Conservation (phyloP, 495 filamentous ascomycete species). For the Daldinia loculata region DNA sequence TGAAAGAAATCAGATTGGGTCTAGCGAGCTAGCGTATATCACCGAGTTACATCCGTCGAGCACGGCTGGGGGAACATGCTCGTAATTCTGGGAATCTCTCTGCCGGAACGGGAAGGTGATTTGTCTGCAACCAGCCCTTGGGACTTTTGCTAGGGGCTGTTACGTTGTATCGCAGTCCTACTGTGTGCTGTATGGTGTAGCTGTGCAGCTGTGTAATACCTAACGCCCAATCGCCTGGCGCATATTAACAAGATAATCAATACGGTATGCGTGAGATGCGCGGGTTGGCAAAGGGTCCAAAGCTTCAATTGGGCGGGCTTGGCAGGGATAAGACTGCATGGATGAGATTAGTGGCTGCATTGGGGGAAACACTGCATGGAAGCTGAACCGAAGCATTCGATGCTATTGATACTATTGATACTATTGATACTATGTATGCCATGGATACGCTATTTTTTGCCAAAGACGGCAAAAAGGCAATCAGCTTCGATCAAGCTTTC, state of each 20-base stretch:
- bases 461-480: background rate
- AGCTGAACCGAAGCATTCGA: constrained; percentile 34
- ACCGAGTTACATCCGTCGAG: constrained; percentile 40
- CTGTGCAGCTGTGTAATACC: too few relatives aligned
- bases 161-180: constrained; percentile 37
- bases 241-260: constrained; percentile 16
- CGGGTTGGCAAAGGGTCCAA: constrained; percentile 8
- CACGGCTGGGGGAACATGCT: constrained; percentile 27
- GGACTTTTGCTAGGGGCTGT: constrained; percentile 3
- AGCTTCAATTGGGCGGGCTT: constrained; percentile 10
- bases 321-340: background rate
- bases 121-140: constrained; percentile 19
- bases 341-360: too few relatives aligned
- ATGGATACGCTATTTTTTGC: constrained; percentile 16
- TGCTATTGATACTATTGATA: background rate
- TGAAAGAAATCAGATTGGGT: constrained; percentile 7
- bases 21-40: constrained; percentile 16
- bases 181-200: too few relatives aligned
- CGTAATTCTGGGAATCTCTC: background rate
- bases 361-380: constrained; percentile 29
- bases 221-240: constrained; percentile 19
- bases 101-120: constrained; percentile 35
- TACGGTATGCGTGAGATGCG: background rate
- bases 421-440: background rate
- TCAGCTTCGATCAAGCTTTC: constrained; percentile 24